phyloP scores from a whole-genome alignment of 371 early-diverging fungal genomes.

The Phascolomyces articulosus region DNA sequence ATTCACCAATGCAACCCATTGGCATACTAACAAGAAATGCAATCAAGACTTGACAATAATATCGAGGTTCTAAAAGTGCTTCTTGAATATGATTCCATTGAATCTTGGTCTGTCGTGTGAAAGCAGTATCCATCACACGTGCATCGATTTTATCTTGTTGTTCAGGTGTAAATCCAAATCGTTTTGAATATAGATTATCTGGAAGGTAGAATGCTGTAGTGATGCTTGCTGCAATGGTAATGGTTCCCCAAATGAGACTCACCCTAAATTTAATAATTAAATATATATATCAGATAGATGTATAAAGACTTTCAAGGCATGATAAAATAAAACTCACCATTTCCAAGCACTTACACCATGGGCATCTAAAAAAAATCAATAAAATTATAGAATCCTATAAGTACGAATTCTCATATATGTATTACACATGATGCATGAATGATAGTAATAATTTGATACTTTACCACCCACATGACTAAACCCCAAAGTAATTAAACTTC shows the following conservation, averaged over 20 bases:
- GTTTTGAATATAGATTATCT: constrained; percentile 31
- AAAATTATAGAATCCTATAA: background rate
- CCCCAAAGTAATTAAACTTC: constrained; percentile 28
- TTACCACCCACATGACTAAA: background rate
- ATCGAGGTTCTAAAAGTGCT: background rate
- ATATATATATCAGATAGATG: too few relatives aligned
- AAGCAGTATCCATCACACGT: constrained; percentile 33
- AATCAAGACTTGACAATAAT: constrained; percentile 1
- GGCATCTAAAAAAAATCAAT: background rate
- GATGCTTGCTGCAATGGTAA: constrained; percentile 27
- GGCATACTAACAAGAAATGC: background rate
- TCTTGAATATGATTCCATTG: constrained; percentile 5
- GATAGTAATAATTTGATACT: too few relatives aligned
- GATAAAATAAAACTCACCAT: constrained; percentile 33
- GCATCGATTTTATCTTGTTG: constrained; percentile 39
- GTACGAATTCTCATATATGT: too few relatives aligned
- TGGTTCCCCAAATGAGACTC: constrained; percentile 35
- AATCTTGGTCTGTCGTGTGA: constrained; percentile 20
- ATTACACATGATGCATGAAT: too few relatives aligned
- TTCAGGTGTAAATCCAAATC: constrained; percentile 32
- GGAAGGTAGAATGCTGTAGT: constrained; percentile 32
- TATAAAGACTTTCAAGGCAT: too few relatives aligned
- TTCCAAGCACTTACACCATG: constrained; percentile 32
- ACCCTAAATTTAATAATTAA: constrained; percentile 22
- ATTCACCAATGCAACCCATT: background rate